Percentiles rank a stretch among this genome's conserved stretches.
Evolutionary conservation across 495 filamentous ascomycete species (phyloP).

Genomic region (Glonium stellatum): DNA sequence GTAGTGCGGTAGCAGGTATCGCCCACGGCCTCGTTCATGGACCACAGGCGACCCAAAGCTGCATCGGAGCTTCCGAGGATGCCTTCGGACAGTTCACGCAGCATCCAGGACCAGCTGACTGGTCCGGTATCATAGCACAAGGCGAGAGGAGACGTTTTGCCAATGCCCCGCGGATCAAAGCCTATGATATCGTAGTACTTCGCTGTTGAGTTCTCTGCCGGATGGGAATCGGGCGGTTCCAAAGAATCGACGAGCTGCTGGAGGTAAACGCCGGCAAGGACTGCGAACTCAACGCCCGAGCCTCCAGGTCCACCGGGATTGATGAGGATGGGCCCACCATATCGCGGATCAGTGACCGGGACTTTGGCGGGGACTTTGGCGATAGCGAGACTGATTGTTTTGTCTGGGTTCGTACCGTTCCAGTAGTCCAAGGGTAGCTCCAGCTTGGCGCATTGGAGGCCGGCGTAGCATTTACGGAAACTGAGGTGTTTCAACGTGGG

Average conservation of each 20-base stretch:
- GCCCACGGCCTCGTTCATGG: constrained; percentile 33
- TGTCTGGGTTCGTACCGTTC: constrained; percentile 34
- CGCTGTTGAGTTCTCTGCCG: constrained; percentile 24
- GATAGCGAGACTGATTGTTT: constrained; percentile 35
- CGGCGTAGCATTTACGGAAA: constrained; percentile 27
- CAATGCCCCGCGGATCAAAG: constrained; percentile 44
- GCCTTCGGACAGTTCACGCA: constrained; percentile 31
- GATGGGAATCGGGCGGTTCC: constrained; percentile 10
- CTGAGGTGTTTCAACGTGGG: constrained; percentile 10
- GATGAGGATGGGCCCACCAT: constrained; percentile 39
- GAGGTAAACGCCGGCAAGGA: constrained; percentile 18
- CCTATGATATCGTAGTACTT: constrained; percentile 51
- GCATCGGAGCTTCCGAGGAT: constrained; percentile 34
- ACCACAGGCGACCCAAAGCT: constrained; percentile 35
- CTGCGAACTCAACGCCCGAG: constrained; percentile 34
- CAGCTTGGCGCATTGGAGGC: constrained; percentile 38
- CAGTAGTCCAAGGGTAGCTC: constrained; percentile 39
- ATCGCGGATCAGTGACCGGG: constrained; percentile 36
- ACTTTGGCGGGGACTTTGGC: constrained; percentile 37
- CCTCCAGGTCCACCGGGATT: constrained; percentile 45
- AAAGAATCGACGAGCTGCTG: constrained; percentile 38
- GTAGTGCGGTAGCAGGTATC: constrained; percentile 27
- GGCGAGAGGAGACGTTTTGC: constrained; percentile 32
- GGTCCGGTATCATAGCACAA: constrained; percentile 42
- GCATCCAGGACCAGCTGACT: constrained; percentile 28